Evolutionary conservation across 73 alveolate genomes (phyloP).

Genomic region (Tetrahymena borealis): DNA sequence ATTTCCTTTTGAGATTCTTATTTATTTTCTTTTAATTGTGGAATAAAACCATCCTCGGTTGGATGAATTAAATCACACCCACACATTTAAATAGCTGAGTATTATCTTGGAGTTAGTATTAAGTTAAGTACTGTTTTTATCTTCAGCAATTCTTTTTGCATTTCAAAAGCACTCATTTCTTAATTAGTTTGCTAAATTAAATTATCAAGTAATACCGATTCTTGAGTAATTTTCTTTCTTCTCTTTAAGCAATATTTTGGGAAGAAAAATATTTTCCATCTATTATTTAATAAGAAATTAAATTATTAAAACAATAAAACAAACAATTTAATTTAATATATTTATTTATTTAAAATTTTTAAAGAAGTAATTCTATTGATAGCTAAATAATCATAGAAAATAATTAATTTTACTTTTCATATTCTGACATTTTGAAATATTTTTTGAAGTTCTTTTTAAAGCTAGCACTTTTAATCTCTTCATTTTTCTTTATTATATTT

Average conservation of each 20-base stretch:
- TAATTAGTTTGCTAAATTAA: background rate
- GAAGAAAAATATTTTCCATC: background rate
- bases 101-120: background rate
- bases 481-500: background rate
- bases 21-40: no score
- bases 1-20: no score
- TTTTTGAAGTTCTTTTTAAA: background rate
- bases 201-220: background rate
- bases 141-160: background rate
- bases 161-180: background rate
- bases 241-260: background rate
- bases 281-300: background rate
- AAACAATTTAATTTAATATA: no score
- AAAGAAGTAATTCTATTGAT: background rate
- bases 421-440: background rate
- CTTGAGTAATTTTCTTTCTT: background rate
- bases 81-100: background rate
- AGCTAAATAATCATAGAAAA: background rate
- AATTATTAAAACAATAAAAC: no score
- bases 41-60: no score
- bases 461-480: background rate
- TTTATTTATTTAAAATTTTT: no score
- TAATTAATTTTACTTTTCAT: background rate
- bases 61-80: background rate
- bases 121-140: background rate